These are phyloP conservation scores for Diaporthe caulivora DNA, from an alignment of 2,329 filamentous ascomycete species.

Conservation along the genomic window DNA sequence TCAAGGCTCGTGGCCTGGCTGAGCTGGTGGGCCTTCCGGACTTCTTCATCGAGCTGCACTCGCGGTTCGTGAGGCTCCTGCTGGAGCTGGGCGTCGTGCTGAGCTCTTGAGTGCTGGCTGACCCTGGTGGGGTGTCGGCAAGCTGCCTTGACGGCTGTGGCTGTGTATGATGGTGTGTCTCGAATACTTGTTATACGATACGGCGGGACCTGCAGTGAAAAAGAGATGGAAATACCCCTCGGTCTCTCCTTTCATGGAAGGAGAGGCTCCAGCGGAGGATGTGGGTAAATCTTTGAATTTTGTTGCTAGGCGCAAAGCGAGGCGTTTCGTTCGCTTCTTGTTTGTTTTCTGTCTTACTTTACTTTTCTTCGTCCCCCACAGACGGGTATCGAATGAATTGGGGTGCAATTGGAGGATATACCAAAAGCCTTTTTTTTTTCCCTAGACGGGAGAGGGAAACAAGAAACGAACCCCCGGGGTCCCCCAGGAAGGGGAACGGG, in stretches of 20 bases:
- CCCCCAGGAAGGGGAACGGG: not conserved
- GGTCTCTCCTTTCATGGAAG: not conserved
- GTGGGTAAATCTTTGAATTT: not conserved
- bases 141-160: not conserved
- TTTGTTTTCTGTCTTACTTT: not conserved
- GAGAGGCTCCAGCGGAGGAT: not conserved
- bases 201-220: too few species aligned
- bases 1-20: conserved; percentile 71
- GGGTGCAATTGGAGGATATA: conserved; percentile 31
- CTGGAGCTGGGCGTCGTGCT: conserved; percentile 69
- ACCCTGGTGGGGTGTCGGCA: too few species aligned
- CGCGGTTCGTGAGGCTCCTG: conserved; percentile 72
- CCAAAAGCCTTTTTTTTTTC: conserved; percentile 4
- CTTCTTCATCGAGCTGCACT: conserved; percentile 76
- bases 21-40: conserved; percentile 76
- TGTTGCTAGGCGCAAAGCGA: conserved; percentile 13
- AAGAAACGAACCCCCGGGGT: not conserved
- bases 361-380: not conserved
- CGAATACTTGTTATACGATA: conserved; percentile 17
- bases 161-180: not conserved
- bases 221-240: not conserved
- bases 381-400: not conserved
- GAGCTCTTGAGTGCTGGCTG: conserved; percentile 54
- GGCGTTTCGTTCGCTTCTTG: conserved; percentile 15
- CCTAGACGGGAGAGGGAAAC: not conserved